Evolutionary conservation across 805 yeast species (phyloP).

Genomic region (Aciculoconidium aculeatum): DNA sequence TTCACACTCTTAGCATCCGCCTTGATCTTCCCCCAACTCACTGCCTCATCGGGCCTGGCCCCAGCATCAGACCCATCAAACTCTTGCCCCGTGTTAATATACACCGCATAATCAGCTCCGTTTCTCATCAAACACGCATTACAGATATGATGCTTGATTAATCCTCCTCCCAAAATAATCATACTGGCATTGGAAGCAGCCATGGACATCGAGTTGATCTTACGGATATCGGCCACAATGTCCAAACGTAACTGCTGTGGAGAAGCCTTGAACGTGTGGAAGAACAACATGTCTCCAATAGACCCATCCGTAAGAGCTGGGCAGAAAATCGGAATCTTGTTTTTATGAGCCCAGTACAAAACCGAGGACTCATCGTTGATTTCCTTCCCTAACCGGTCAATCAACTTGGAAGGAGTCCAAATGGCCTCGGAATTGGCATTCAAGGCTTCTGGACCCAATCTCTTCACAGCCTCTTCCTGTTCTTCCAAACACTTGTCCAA

Average conservation of each 20-base stretch:
- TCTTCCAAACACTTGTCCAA: conserved; percentile 83
- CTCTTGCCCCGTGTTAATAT: conserved; percentile 96
- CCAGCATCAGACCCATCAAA: conserved; percentile 99
- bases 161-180: conserved; percentile 94
- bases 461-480: conserved; percentile 62
- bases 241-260: conserved; percentile 88
- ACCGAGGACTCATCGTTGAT: conserved; percentile 92
- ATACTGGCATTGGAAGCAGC: conserved; percentile 92
- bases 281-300: conserved; percentile 97
- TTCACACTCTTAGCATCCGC: conserved; percentile 89
- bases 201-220: conserved; percentile 90
- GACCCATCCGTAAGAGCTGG: conserved; percentile 98
- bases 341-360: conserved; percentile 96
- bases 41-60: conserved; percentile 98
- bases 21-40: conserved; percentile 98
- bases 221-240: conserved; percentile 89
- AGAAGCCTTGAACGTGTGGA: conserved; percentile 94
- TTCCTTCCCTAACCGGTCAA: conserved; percentile 91
- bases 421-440: conserved; percentile 61
- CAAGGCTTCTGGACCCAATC: conserved; percentile 45
- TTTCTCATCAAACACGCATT: conserved; percentile 98
- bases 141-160: conserved; percentile 94
- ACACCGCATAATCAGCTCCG: conserved; percentile 98
- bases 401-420: conserved; percentile 93
- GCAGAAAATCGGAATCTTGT: conserved; percentile 92